Base-by-base conservation (phyloP, 768 basidiomycete genomes). In the Lanmaoa pseudosensibilis region DNA sequence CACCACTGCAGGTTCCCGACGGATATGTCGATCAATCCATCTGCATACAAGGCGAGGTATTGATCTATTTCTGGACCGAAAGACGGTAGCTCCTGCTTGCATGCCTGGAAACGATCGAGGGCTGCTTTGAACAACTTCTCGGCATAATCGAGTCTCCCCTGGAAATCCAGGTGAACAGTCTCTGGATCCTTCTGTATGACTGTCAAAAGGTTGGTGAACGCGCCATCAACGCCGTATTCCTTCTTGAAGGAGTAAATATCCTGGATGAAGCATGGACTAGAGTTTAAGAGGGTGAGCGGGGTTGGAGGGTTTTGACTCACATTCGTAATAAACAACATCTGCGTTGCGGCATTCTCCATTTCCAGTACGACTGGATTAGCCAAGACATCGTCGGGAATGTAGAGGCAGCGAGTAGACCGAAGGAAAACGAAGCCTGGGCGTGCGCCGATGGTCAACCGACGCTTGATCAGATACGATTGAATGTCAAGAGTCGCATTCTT, bases 201-300 rank as follows among this genome's bases (percentile, higher is more conserved):
- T 12, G 47, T 58, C 21, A 64, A 43, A 19, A 64, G 45, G 15
- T 62, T 64, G 43, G 41, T 52, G 19, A 50, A 19, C 2, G 41
- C 54, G 5, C 57, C 52, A 23, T 59, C 58, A 19, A 56, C 34
- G 13, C 27, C 47, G 10, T 30, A 25, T 34, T 64, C 63, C 40
- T 62, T 62, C 46, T 64, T 64, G 43, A 58, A 64, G 10, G 62
- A 62, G 33, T 58, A 48, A 19, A 65, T 50, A 8, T 58, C 58
- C 62, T 65, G 38, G 15, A 44, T 10, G 4, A 25, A 45, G 21
- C 34, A n/a, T 19, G 23, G 39, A 38, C 15, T n/a, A n/a, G n/a
- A n/a, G n/a, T 5, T 51, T 27, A 45, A 21, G 5, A 23, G 10
- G 0, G 11, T 12, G 11, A 46, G 18, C 27, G 12, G 15, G 15